Evolutionary conservation across 73 alveolate species (phyloP).

Genomic region (Paramecium sonneborni): DNA sequence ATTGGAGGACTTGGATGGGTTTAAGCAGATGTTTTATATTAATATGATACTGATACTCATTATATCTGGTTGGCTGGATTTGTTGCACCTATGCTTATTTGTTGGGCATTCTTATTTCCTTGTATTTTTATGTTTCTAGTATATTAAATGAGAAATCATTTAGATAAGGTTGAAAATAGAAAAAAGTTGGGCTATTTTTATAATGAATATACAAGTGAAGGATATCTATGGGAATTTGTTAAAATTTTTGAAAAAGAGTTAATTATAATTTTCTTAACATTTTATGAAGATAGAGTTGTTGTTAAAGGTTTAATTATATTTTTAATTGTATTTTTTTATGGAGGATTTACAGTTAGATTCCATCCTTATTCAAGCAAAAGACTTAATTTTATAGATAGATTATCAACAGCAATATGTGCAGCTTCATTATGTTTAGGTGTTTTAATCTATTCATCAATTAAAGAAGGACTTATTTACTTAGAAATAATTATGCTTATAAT

Average conservation of each 20-base stretch:
- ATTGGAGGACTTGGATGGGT: not conserved
- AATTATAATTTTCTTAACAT: not conserved
- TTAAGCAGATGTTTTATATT: constrained; percentile 37
- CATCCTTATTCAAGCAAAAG: constrained; percentile 1
- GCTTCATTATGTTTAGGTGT: constrained; percentile 48
- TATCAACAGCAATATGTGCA: constrained; percentile 46
- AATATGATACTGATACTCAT: constrained; percentile 34
- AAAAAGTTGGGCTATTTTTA: constrained; percentile 24
- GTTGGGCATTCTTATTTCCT: constrained; percentile 57
- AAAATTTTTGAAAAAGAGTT: constrained; percentile 25
- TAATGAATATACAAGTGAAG: constrained; percentile 40
- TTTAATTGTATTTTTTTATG: constrained; percentile 40
- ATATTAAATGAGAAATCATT: not conserved
- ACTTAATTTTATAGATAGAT: constrained; percentile 22
- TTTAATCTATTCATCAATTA: not conserved
- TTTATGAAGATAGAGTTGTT: constrained; percentile 46
- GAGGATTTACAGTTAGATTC: constrained; percentile 37
- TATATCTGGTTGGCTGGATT: not conserved
- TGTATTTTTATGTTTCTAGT: not conserved
- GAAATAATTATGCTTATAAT: not conserved
- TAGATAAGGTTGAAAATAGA: constrained; percentile 17
- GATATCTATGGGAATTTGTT: constrained; percentile 49
- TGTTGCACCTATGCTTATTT: constrained; percentile 25
- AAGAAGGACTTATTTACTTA: not conserved
- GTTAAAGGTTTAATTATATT: constrained; percentile 23